Evolutionary conservation across 1,284 basidiomycete genomes (phyloP).

Genomic region (Melampsora americana): DNA sequence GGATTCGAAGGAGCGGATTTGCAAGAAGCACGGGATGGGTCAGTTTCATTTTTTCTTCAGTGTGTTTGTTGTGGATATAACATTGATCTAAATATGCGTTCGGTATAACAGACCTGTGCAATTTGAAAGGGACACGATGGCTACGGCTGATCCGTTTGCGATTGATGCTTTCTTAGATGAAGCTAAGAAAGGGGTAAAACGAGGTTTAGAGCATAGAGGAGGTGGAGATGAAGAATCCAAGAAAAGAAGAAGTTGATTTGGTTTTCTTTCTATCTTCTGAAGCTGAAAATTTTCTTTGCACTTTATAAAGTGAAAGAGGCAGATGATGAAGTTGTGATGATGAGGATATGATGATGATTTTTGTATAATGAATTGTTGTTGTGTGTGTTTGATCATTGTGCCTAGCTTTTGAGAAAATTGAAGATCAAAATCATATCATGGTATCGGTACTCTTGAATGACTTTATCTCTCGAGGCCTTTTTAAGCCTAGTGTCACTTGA

Average conservation of each 20-base stretch:
- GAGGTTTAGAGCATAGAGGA: constrained; percentile 44
- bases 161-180: constrained; percentile 95
- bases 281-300: too few species aligned
- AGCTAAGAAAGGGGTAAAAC: constrained; percentile 86
- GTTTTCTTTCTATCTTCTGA: too few species aligned
- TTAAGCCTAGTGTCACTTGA: too few species aligned
- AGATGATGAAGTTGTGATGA: too few species aligned
- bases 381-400: too few species aligned
- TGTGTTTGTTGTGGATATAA: neutral
- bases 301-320: too few species aligned
- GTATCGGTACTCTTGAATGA: too few species aligned
- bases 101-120: constrained; percentile 81
- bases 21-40: constrained; percentile 65
- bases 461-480: too few species aligned
- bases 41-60: constrained; percentile 14
- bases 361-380: too few species aligned
- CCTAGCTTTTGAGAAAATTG: too few species aligned
- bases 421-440: too few species aligned
- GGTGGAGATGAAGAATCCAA: constrained; percentile 26
- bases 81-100: constrained; percentile 6
- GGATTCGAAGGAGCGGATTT: constrained; percentile 85
- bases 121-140: constrained; percentile 86
- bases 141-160: constrained; percentile 81
- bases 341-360: too few species aligned
- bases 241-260: neutral